Evolutionary conservation across 208 protist species (phyloP), one percentile per base, ranked within the genome.

Genomic region (Leptomonas seymouri): DNA sequence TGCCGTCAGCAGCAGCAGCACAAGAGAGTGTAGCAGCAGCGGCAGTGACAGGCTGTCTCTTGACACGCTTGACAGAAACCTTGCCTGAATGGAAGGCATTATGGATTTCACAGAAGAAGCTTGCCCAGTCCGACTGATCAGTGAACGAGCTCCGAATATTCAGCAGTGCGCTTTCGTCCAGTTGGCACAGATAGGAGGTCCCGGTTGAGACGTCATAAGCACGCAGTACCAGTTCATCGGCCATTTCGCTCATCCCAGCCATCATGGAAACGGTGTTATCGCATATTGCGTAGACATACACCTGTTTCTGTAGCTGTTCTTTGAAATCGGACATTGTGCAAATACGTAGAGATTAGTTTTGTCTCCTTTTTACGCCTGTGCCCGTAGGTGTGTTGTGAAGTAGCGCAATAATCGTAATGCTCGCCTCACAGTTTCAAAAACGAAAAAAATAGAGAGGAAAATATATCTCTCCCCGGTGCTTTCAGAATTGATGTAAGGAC

Each of bases 81-180:
- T 27, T 54, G 28, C 74, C 66, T 18, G 61, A 46, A 42, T 81
- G 79, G 57, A 97, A 93, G 27, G 79, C 68, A 45, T 74, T 30
- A 4, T 56, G 42, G n/a, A 97, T 12, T 30, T 74, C 63, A 9
- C 71, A 59, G 53, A 97, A 97, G 65, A 97, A 94, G 14, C 16
- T 50, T 8, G 56, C 46, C 88, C 89, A 95, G 31, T 78, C 75
- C 6, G 78, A 36, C 49, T 73, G 28, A 30, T 84, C 81, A 20
- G 76, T 72, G n/a, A 84, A 68, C 12, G 48, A 71, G 42, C 27
- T 64, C 57, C 78, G 85, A 21, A 87, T 59, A 6, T 63, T 53
- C 5, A 30, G 46, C 56, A 95, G 72, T 12, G 42, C 56, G 15
- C 34, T 60, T 60, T 93, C 82, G 65, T 81, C 75, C 67, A 86